phyloP scores from a whole-genome alignment of 108 stramenopile species.

The Conticribra guillardii region DNA sequence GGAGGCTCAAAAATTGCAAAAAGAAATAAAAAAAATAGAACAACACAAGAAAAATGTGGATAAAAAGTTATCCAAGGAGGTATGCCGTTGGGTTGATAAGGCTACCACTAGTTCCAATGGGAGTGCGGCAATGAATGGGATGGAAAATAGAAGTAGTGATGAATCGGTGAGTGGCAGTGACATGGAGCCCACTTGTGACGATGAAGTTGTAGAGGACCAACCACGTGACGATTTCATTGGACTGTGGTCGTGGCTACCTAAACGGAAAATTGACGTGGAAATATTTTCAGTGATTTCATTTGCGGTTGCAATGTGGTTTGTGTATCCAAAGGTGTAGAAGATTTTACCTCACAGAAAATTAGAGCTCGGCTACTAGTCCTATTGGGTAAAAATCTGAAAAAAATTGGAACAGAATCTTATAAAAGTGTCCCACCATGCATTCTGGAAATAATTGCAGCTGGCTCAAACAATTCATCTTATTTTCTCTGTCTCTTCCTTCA shows the following conservation, averaged over 20 bases:
- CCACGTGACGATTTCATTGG: not conserved
- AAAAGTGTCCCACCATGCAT: no score
- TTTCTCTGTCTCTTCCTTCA: no score
- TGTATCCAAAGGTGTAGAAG: not conserved
- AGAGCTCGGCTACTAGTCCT: no score
- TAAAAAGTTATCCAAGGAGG: slow-evolving; percentile 63
- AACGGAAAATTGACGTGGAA: not conserved
- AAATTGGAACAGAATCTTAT: no score
- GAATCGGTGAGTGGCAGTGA: not conserved
- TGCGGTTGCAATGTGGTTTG: not conserved
- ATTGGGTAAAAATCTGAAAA: no score
- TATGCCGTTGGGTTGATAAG: slow-evolving; percentile 63
- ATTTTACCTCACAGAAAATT: no score
- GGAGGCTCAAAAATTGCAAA: slow-evolving; percentile 35
- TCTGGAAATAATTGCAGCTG: no score
- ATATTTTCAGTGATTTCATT: not conserved
- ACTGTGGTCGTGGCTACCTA: not conserved
- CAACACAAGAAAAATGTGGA: slow-evolving; percentile 24
- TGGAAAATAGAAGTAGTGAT: not conserved
- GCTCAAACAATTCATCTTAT: no score
- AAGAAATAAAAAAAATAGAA: slow-evolving; percentile 20
- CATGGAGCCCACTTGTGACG: not conserved
- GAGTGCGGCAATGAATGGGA: not conserved
- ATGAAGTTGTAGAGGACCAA: not conserved
- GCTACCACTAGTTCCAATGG: slow-evolving; percentile 31